These are phyloP conservation scores for Phlegmacium glaucopus DNA, from an alignment of 768 basidiomycete species.

Conservation along the genomic window DNA sequence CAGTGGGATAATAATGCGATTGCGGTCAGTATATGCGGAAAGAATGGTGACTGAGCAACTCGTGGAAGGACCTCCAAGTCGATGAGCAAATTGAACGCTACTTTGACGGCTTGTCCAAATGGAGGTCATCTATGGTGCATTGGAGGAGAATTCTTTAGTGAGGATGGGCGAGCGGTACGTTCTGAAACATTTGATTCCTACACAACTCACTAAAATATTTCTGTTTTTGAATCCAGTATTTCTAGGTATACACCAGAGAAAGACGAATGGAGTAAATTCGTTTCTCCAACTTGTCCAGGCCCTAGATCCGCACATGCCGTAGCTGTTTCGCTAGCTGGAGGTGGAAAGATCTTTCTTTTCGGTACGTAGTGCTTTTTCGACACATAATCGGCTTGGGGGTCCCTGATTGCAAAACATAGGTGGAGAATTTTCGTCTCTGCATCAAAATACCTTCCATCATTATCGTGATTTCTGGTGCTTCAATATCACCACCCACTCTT, in stretches of 20 bases:
- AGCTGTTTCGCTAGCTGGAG: constrained; percentile 67
- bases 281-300: constrained; percentile 82
- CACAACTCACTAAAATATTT: no score
- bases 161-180: constrained; percentile 78
- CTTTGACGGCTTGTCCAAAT: constrained; percentile 73
- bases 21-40: constrained; percentile 60
- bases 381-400: not conserved
- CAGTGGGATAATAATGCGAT: constrained; percentile 5
- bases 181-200: no score
- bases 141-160: constrained; percentile 85
- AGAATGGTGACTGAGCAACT: constrained; percentile 87
- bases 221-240: constrained; percentile 51
- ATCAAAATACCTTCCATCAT: constrained; percentile 84
- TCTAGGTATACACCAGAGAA: constrained; percentile 84
- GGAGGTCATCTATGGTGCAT: constrained; percentile 83
- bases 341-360: constrained; percentile 84
- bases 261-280: constrained; percentile 89
- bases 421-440: constrained; percentile 82
- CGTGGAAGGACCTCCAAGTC: constrained; percentile 76
- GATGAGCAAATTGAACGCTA: constrained; percentile 84
- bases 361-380: constrained; percentile 35
- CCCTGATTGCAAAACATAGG: constrained; percentile 35
- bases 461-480: constrained; percentile 91
- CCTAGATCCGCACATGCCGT: constrained; percentile 88
- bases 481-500: constrained; percentile 70